phyloP scores from a whole-genome alignment of 2,329 filamentous ascomycete genomes.

The Xylaria sp. region DNA sequence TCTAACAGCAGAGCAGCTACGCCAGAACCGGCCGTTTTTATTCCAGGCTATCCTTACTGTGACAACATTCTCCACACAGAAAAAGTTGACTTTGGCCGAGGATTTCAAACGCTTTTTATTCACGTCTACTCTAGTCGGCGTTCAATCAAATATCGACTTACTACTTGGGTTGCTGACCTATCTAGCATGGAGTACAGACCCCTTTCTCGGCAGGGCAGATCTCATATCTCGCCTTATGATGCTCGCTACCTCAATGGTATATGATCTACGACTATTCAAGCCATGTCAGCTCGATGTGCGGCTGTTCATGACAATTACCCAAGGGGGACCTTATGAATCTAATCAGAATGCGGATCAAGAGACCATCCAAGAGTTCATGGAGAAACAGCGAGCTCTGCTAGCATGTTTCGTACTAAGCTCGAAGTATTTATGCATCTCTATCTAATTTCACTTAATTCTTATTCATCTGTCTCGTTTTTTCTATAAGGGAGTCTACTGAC shows the following conservation, averaged over 20 bases:
- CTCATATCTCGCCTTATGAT: slow-evolving; percentile 52
- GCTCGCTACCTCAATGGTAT: slow-evolving; percentile 53
- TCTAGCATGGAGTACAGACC: slow-evolving; percentile 53
- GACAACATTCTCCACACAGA: slow-evolving; percentile 47
- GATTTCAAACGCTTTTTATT: slow-evolving; percentile 50
- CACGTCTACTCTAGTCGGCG: slow-evolving; percentile 46
- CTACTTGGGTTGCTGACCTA: slow-evolving; percentile 53
- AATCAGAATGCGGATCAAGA: slow-evolving; percentile 29
- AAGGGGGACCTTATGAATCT: slow-evolving; percentile 44
- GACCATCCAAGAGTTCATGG: slow-evolving; percentile 42
- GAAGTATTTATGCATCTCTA: slow-evolving; percentile 26
- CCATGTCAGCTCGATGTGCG: slow-evolving; percentile 46
- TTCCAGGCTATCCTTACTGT: slow-evolving; percentile 53
- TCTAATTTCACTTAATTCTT: background rate
- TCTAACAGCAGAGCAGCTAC: slow-evolving; percentile 49
- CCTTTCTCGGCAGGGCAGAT: slow-evolving; percentile 48
- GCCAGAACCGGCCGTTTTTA: slow-evolving; percentile 49
- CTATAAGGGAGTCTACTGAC: background rate
- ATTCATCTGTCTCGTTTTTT: background rate
- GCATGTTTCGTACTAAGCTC: slow-evolving; percentile 50
- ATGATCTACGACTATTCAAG: slow-evolving; percentile 52
- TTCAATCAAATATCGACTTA: slow-evolving; percentile 50
- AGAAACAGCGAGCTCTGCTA: slow-evolving; percentile 47
- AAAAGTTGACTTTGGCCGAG: slow-evolving; percentile 44
- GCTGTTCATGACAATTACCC: slow-evolving; percentile 48